Conservation (phyloP, 2,329 filamentous ascomycete species). For the Akanthomyces uredinophilus region DNA sequence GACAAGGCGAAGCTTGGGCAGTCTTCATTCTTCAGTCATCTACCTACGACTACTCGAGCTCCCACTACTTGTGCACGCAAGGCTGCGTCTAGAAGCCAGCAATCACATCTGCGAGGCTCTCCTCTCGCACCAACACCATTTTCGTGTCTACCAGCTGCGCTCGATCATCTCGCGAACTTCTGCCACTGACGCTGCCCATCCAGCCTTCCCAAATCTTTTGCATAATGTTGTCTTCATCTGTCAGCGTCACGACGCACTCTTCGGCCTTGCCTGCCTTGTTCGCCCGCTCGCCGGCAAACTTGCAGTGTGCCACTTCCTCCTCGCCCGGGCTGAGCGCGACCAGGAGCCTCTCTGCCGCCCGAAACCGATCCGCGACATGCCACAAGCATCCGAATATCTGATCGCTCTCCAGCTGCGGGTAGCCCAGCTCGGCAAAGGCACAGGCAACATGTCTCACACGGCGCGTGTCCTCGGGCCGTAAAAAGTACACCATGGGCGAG, state of each 20-base stretch:
- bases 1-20: not conserved
- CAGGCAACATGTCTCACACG: constrained; percentile 41
- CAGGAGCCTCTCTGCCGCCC: constrained; percentile 30
- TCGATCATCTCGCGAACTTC: constrained; percentile 26
- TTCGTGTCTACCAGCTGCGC: constrained; percentile 37
- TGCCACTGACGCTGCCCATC: constrained; percentile 32
- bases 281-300: not conserved
- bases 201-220: constrained; percentile 46
- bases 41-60: not conserved
- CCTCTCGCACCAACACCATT: constrained; percentile 41
- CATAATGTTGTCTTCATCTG: constrained; percentile 33
- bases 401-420: constrained; percentile 37
- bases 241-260: constrained; percentile 16
- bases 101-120: constrained; percentile 34
- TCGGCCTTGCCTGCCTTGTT: not conserved
- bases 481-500: constrained; percentile 45
- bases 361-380: constrained; percentile 43
- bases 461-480: constrained; percentile 36
- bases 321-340: constrained; percentile 38
- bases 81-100: constrained; percentile 10
- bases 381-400: constrained; percentile 44
- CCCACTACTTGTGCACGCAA: not conserved
- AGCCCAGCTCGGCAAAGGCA: constrained; percentile 39
- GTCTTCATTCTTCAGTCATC: not conserved
- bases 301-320: constrained; percentile 22